phyloP scores from a whole-genome alignment of 164 flowering plant genomes.

The Litsea cubeba region DNA sequence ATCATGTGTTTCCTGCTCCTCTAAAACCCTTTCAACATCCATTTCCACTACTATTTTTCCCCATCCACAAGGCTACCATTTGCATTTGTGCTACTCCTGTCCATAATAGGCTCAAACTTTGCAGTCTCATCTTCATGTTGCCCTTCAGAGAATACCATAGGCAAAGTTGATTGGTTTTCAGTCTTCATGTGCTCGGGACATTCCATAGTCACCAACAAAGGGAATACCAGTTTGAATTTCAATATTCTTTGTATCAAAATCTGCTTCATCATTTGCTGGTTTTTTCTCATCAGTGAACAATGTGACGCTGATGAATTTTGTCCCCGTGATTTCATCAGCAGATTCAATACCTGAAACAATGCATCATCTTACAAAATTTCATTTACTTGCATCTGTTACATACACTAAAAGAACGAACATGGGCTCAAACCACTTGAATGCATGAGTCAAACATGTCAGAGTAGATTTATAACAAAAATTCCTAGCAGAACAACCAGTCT shows the following conservation, averaged over 20 bases:
- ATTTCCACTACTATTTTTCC: conserved; percentile 29
- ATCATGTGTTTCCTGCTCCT: conserved; percentile 80
- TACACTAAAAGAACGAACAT: neutral
- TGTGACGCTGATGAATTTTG: conserved; percentile 6
- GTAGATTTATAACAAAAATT: neutral
- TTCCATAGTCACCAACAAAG: conserved; percentile 6
- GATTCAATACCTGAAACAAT: conserved; percentile 25
- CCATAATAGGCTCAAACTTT: conserved; percentile 8
- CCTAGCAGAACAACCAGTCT: neutral
- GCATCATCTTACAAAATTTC: neutral
- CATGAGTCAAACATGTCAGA: neutral
- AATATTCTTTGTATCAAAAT: conserved; percentile 1
- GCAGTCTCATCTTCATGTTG: conserved; percentile 7
- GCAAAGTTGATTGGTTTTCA: conserved; percentile 12
- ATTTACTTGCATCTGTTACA: neutral
- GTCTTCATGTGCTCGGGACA: conserved; percentile 13
- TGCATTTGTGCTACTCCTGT: neutral
- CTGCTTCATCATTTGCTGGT: conserved; percentile 11
- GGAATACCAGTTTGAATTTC: conserved; percentile 13
- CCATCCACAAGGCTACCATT: conserved; percentile 18
- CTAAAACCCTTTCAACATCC: conserved; percentile 57
- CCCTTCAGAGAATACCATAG: conserved; percentile 13
- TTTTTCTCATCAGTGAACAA: conserved; percentile 10
- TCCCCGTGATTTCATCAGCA: conserved; percentile 16
- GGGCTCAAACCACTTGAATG: neutral